Evolutionary conservation across 1,139 yeast genomes (phyloP).

Genomic region (Pneumocystis jirovecii): DNA sequence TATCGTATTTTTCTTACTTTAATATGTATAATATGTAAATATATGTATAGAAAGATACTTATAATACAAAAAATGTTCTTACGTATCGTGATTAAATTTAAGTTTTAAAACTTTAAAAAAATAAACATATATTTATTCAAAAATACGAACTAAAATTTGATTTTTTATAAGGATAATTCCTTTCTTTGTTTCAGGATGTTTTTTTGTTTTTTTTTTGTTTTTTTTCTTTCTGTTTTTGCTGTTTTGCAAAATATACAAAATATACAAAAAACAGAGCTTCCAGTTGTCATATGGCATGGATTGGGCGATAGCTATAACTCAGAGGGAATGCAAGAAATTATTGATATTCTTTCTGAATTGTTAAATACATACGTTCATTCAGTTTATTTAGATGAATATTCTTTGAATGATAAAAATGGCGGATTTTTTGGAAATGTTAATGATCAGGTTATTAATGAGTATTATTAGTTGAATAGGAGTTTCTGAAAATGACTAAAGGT

Average conservation of each 20-base stretch:
- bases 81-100: neutral
- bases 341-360: conserved; percentile 30
- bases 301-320: conserved; percentile 64
- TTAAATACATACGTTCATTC: conserved; percentile 44
- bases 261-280: conserved; percentile 18
- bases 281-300: conserved; percentile 75
- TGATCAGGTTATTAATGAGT: conserved; percentile 21
- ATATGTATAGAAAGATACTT: too few relatives aligned
- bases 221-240: conserved; percentile 2
- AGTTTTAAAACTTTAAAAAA: too few relatives aligned
- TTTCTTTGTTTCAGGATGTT: neutral
- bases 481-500: conserved; percentile 12
- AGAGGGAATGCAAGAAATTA: conserved; percentile 38
- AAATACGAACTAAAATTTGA: too few relatives aligned
- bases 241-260: neutral
- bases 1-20: too few relatives aligned
- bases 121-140: too few relatives aligned
- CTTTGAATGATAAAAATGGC: conserved; percentile 37
- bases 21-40: too few relatives aligned
- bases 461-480: neutral
- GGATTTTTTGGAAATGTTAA: conserved; percentile 50
- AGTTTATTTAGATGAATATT: conserved; percentile 36
- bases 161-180: neutral
- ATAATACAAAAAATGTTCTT: neutral
- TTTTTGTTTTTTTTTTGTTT: neutral